Conservation (phyloP, 257 asterid species). For the Capsicum chinense region DNA sequence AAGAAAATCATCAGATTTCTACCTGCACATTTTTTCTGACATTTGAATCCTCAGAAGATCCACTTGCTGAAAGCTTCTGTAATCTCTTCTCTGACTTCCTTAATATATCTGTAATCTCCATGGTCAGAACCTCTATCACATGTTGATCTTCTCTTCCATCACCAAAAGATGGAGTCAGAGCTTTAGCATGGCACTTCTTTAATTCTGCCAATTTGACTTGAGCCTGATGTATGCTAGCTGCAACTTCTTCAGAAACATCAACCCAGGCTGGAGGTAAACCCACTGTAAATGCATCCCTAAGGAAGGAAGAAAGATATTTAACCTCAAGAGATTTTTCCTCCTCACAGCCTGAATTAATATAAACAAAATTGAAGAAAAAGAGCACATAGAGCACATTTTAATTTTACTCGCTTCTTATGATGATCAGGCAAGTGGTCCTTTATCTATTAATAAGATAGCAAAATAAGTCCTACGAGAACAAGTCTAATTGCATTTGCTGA, state of each 20-base stretch:
- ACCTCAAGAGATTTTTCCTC: slow-evolving; percentile 2
- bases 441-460: not conserved
- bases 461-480: not conserved
- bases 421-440: slow-evolving; percentile 14
- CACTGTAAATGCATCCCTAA: slow-evolving; percentile 19
- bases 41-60: slow-evolving; percentile 28
- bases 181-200: slow-evolving; percentile 27
- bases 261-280: slow-evolving; percentile 29
- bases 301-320: slow-evolving; percentile 19
- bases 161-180: slow-evolving; percentile 29
- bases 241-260: slow-evolving; percentile 29
- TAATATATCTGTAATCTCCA: slow-evolving; percentile 28
- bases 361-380: not conserved
- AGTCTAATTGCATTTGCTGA: not conserved
- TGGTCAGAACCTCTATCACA: slow-evolving; percentile 26
- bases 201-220: slow-evolving; percentile 25
- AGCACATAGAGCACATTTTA: not conserved
- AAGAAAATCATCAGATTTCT: slow-evolving; percentile 17
- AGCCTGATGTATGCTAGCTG: slow-evolving; percentile 25
- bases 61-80: slow-evolving; percentile 33
- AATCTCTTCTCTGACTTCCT: slow-evolving; percentile 31
- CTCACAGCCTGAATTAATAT: not conserved
- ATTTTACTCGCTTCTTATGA: not conserved
- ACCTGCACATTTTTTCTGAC: slow-evolving; percentile 28
- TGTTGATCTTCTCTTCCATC: slow-evolving; percentile 29